Conservation (phyloP, 2,329 filamentous ascomycete species). For the Colletotrichum spaethianum region DNA sequence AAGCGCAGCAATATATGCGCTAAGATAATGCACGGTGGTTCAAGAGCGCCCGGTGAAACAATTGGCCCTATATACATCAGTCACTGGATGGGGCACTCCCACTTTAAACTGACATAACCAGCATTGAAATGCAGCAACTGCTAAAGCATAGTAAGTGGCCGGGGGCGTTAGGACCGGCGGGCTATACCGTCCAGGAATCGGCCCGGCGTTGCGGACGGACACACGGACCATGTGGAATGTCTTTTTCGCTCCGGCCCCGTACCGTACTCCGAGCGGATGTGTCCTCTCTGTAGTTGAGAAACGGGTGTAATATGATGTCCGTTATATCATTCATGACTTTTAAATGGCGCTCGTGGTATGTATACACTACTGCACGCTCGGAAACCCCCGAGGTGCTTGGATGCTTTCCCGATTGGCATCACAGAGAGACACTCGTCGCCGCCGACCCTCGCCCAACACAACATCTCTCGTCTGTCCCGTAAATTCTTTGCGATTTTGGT, state of each 20-base stretch:
- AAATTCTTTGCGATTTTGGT: constrained; percentile 13
- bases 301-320: constrained; percentile 21
- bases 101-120: neutral
- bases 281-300: neutral
- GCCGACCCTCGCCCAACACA: constrained; percentile 7
- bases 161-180: neutral
- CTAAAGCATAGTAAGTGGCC: neutral
- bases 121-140: neutral
- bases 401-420: constrained; percentile 31
- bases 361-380: constrained; percentile 39
- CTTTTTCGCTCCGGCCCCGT: neutral
- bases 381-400: constrained; percentile 39
- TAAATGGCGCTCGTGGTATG: constrained; percentile 36
- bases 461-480: constrained; percentile 20
- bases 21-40: neutral
- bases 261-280: neutral
- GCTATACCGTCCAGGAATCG: too few relatives aligned
- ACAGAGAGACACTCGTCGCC: constrained; percentile 28
- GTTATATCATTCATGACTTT: constrained; percentile 42
- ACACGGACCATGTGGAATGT: neutral
- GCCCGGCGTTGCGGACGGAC: neutral
- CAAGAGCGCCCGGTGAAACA: neutral
- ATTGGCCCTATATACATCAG: neutral
- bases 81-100: neutral
- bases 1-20: neutral